Evolutionary conservation across 768 basidiomycete genomes (phyloP), one percentile per base, ranked within the genome.

Genomic region (Lactarius indigo): DNA sequence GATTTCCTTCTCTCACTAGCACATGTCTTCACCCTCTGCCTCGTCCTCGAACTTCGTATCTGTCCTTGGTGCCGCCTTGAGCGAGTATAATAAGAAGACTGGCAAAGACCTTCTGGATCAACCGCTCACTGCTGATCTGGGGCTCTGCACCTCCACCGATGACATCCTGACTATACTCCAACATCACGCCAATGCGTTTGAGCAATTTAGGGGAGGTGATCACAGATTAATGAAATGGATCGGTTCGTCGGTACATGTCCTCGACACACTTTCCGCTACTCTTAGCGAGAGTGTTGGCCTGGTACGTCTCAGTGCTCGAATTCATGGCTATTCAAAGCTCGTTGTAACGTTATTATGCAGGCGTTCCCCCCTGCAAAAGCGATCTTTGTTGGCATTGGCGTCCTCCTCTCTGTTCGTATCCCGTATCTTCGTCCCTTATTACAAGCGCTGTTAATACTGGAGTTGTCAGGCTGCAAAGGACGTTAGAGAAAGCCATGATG

Each of bases 341-440:
- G 15, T n/a, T n/a, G 33, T 57, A 23, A 63, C 28, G 30, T 18
- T 44, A 44, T 33, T 41, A 1, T 47, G 23, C 17, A 64, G 63
- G 55, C 20, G 30, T 57, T 56, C 28, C 63, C 63, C 12, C 63
- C 56, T 39, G 63, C 55, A 5, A 42, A 30, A 56, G 63, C 26
- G n/a, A 37, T 64, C 31, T 64, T 47, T 33, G 8, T 20, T 30
- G 63, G 30, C 0, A 47, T 64, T 2, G 31, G 56, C 17, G 33
- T 64, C 56, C 63, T 64, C 31, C 56, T 64, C 23, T 47, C 41
- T 7, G 63, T 64, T 23, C 7, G 56, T 18, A 13, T 37, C 35
- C 0, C 35, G 35, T 57, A 20, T 44, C 31, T 23, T 9, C 20
- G 7, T 37, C 35, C 12, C 35, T 13, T 37, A 5, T 12, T 33